Base-by-base conservation (phyloP, 495 filamentous ascomycete species). In the Xylaria cubensis region DNA sequence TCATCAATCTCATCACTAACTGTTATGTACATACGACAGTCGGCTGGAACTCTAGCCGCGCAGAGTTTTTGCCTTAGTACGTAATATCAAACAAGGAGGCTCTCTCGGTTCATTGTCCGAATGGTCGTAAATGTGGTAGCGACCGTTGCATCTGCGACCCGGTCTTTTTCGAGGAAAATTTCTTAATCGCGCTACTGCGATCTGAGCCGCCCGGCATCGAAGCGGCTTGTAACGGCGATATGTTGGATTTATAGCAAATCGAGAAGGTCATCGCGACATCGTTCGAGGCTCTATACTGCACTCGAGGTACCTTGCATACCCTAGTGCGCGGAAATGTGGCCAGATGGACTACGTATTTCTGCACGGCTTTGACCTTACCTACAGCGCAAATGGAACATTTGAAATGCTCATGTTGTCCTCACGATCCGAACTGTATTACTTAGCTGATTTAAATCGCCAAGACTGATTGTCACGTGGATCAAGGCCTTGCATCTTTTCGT, bases 181-280 rank as follows among this genome's bases (percentile, higher is more conserved):
- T 56, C 24, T 55, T 51, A 29, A 48, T 64, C 46, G 67, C 53
- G 59, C 67, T 53, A 69, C 41, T 9, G 53, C 53, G 67, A 51
- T 69, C 51, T 46, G 53, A 69, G 67, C 51, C 67, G 67, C 51
- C 41, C 53, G 68, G 58, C 58, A 62, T 63, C 46, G 26, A 53
- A 51, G 56, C 58, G 58, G 58, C 68, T 53, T 70, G 55, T 39
- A 34, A 36, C 67, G 67, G 67, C 67, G 17, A 3, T 53, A 3
- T 53, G n/a, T 24, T 48, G 32, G 39, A 36, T 13, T 19, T 32
- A 41, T 46, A 59, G 46, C 53, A 44, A 46, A 69, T 61, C 53
- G 56, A 68, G 65, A 68, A 68, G 65, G 65, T 58, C 65, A 24
- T 29, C 50, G 3, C 50, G 26, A 26, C 44, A 42, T 64, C 44